Evolutionary conservation across 164 flowering plant species (phyloP).

Genomic region (Cinnamomum chago): DNA sequence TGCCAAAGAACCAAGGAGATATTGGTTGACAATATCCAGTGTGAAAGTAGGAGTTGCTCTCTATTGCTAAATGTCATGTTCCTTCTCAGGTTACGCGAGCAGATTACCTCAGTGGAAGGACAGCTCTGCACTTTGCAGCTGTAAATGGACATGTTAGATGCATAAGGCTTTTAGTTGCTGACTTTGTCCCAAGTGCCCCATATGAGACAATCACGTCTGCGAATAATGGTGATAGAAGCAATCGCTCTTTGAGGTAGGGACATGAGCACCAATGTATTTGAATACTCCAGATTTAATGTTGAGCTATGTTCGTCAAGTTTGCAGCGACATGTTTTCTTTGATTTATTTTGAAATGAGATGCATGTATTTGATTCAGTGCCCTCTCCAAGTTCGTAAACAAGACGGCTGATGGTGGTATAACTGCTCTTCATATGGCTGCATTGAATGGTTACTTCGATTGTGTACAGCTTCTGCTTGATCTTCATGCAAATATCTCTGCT

Average conservation of each 20-base stretch:
- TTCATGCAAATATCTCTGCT: constrained; percentile 71
- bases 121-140: constrained; percentile 97
- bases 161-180: constrained; percentile 80
- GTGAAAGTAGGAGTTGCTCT: background rate
- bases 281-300: background rate
- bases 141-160: constrained; percentile 93
- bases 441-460: constrained; percentile 92
- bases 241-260: constrained; percentile 40
- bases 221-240: constrained; percentile 32
- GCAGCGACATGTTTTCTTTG: background rate
- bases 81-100: constrained; percentile 68
- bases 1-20: background rate
- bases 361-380: constrained; percentile 50
- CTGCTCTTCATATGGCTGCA: constrained; percentile 97
- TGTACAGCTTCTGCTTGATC: constrained; percentile 82
- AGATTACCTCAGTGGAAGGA: constrained; percentile 90
- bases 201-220: constrained; percentile 39
- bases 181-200: constrained; percentile 79
- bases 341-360: background rate
- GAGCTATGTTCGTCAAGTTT: background rate
- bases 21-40: background rate
- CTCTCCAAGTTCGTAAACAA: constrained; percentile 85
- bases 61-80: background rate
- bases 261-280: constrained; percentile 23
- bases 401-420: constrained; percentile 93